Conservation (phyloP, 306 rosid genomes). For the Luffa aegyptiaca region DNA sequence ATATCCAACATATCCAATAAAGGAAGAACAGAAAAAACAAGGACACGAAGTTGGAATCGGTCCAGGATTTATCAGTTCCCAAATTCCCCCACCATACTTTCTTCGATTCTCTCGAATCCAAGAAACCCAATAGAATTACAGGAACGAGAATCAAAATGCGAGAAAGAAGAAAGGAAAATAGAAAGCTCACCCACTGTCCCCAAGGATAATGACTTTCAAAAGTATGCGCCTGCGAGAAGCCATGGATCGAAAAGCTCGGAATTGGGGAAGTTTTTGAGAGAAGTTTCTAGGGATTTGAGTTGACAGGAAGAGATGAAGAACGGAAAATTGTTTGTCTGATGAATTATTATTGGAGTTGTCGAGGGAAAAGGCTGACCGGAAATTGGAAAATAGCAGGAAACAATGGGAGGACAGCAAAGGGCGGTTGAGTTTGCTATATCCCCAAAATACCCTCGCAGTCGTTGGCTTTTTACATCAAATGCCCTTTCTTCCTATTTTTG, state of each 20-base stretch:
- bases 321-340: background rate
- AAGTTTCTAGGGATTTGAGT: background rate
- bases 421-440: background rate
- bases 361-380: constrained; percentile 4
- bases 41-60: background rate
- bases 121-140: constrained; percentile 1
- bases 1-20: background rate
- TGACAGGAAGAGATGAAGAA: background rate
- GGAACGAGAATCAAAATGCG: background rate
- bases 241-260: constrained; percentile 35
- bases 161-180: background rate
- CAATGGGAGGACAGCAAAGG: constrained; percentile 2
- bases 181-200: constrained; percentile 81
- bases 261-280: background rate
- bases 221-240: constrained; percentile 98
- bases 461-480: background rate
- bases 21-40: background rate
- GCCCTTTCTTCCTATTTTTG: background rate
- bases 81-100: background rate
- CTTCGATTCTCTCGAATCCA: constrained; percentile 15
- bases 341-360: background rate
- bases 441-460: background rate
- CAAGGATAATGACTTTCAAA: constrained; percentile 93
- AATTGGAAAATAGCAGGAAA: constrained; percentile 5
- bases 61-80: background rate